phyloP scores from a whole-genome alignment of 2,329 filamentous ascomycete species.

The Leptographium procerum region DNA sequence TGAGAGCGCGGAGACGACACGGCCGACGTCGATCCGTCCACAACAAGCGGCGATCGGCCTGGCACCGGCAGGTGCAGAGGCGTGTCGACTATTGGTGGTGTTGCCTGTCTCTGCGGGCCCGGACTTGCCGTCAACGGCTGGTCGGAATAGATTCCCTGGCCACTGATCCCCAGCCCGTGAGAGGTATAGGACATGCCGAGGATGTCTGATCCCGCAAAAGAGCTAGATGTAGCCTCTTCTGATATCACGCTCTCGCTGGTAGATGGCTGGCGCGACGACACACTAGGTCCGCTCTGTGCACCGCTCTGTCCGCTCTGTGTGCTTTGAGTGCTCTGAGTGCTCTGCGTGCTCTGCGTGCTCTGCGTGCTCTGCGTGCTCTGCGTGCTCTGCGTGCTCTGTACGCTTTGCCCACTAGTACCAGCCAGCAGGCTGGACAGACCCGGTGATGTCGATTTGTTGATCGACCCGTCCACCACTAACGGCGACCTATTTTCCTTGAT shows the following conservation, averaged over 20 bases:
- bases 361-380: too few relatives aligned
- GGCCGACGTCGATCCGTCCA: conserved; percentile 31
- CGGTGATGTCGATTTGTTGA: conserved; percentile 15
- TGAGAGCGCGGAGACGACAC: not conserved
- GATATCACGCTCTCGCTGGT: conserved; percentile 16
- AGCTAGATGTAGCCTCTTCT: conserved; percentile 13
- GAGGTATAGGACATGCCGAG: conserved; percentile 18
- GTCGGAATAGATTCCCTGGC: conserved; percentile 2
- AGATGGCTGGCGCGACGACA: conserved; percentile 17
- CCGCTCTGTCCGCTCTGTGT: too few relatives aligned
- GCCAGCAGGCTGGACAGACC: not conserved
- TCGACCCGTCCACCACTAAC: conserved; percentile 31
- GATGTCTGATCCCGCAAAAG: conserved; percentile 19
- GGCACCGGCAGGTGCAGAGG: conserved; percentile 15
- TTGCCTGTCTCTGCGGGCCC: not conserved
- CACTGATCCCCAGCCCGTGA: conserved; percentile 19
- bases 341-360: too few relatives aligned
- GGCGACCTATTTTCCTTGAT: conserved; percentile 21
- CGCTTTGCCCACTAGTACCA: not conserved
- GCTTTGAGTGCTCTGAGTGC: too few relatives aligned
- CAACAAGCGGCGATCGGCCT: conserved; percentile 36
- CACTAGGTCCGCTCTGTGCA: conserved; percentile 2
- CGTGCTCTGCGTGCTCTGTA: too few relatives aligned
- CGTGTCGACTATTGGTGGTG: conserved; percentile 14
- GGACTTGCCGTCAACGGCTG: conserved; percentile 1